phyloP scores from a whole-genome alignment of 441 rosid species.

The Viola pubescens region DNA sequence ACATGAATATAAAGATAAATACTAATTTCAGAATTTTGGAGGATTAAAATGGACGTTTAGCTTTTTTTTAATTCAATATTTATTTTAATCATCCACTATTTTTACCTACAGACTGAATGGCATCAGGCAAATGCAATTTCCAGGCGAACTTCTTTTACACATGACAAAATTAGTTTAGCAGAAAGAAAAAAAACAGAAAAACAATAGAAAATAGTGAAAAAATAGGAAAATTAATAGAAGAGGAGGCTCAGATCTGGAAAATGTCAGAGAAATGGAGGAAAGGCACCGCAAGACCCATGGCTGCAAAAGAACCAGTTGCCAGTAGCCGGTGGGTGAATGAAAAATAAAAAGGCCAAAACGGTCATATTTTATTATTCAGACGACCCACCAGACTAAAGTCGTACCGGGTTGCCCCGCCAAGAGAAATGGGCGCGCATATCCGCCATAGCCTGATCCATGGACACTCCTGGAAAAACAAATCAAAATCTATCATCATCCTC shows the following conservation, averaged over 20 bases:
- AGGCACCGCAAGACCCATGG: conserved; percentile 1
- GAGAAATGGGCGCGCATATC: background rate
- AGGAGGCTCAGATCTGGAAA: conserved; percentile 15
- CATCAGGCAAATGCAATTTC: too few species aligned
- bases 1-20: too few species aligned
- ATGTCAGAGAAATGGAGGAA: background rate
- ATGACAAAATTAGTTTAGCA: too few species aligned
- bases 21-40: too few species aligned
- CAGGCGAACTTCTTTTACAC: too few species aligned
- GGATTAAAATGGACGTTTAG: too few species aligned
- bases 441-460: background rate
- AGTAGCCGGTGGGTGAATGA: background rate
- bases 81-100: too few species aligned
- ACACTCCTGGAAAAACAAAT: conserved; percentile 10
- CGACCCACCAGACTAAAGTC: background rate
- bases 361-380: background rate
- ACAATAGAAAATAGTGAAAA: background rate
- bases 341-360: background rate
- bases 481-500: conserved; percentile 4
- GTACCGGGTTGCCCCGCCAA: conserved; percentile 16
- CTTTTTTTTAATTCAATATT: too few species aligned
- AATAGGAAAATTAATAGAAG: background rate
- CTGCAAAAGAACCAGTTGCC: conserved; percentile 6
- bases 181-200: background rate
- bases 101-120: too few species aligned